A percentile compares a stretch with the other conserved stretches of the same genome.
These are phyloP conservation scores for Geranium rotundifolium DNA, from an alignment of 345 rosid species.

Conservation along the genomic window DNA sequence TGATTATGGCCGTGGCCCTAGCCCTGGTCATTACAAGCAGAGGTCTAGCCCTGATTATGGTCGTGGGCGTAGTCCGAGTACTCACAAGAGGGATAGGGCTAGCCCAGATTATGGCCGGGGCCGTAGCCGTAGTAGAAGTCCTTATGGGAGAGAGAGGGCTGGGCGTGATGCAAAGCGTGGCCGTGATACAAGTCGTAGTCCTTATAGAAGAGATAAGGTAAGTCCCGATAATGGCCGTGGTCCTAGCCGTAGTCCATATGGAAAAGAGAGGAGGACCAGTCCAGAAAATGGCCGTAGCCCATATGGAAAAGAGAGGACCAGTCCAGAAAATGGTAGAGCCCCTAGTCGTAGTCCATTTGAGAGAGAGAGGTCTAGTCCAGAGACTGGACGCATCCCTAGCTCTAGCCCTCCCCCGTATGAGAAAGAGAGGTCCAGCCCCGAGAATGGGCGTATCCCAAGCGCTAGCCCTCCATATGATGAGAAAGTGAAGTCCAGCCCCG, in stretches of 20 bases:
- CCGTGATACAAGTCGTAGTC: conserved; percentile 33
- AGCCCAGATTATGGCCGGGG: conserved; percentile 52
- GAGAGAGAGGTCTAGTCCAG: conserved; percentile 23
- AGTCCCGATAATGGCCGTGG: conserved; percentile 38
- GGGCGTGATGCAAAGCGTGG: conserved; percentile 48
- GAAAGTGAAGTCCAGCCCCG: conserved; percentile 31
- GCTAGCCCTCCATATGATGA: conserved; percentile 21
- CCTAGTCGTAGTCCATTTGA: conserved; percentile 26
- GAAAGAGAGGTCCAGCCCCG: conserved; percentile 32
- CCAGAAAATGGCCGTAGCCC: conserved; percentile 39
- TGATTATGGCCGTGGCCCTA: conserved; percentile 72
- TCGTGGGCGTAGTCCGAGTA: conserved; percentile 46
- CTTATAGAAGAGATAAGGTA: conserved; percentile 37
- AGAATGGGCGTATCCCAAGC: conserved; percentile 25
- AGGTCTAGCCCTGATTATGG: conserved; percentile 79
- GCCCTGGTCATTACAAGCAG: conserved; percentile 48
- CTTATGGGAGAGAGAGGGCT: conserved; percentile 29
- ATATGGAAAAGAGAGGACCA: conserved; percentile 20
- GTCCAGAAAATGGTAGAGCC: conserved; percentile 27
- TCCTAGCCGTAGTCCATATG: conserved; percentile 40
- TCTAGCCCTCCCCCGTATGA: conserved; percentile 22
- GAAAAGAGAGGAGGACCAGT: conserved; percentile 26
- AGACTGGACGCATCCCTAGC: conserved; percentile 33
- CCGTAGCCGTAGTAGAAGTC: conserved; percentile 32
- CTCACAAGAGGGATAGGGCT: conserved; percentile 41